Percentiles rank a stretch among this genome's conserved stretches.
Evolutionary conservation across 176 grass and related monocot genomes (phyloP).

Genomic region (Triticum turgidum): DNA sequence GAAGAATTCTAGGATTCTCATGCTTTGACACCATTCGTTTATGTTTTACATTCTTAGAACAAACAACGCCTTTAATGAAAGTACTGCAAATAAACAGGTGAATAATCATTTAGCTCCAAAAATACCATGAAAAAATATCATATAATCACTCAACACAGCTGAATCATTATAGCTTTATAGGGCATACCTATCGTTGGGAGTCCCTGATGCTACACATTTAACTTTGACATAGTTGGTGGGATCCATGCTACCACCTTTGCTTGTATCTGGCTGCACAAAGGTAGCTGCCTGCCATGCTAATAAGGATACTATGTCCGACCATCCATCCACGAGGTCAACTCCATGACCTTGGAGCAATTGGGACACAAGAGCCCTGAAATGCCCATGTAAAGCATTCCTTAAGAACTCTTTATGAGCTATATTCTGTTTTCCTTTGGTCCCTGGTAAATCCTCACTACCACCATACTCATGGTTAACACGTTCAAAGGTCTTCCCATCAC

Average conservation of each 20-base stretch:
- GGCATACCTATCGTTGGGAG: constrained; percentile 79
- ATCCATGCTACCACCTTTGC: constrained; percentile 96
- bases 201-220: constrained; percentile 88
- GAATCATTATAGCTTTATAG: not conserved
- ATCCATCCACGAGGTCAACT: constrained; percentile 49
- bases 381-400: constrained; percentile 63
- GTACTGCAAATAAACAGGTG: constrained; percentile 52
- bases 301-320: constrained; percentile 73
- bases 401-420: constrained; percentile 69
- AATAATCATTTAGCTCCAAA: constrained; percentile 46
- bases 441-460: constrained; percentile 24
- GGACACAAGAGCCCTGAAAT: constrained; percentile 85
- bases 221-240: constrained; percentile 84
- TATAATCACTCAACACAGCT: not conserved
- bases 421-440: constrained; percentile 51
- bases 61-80: constrained; percentile 94
- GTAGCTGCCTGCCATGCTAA: constrained; percentile 91
- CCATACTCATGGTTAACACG: constrained; percentile 41
- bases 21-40: constrained; percentile 96
- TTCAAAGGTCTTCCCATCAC: constrained; percentile 36
- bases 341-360: constrained; percentile 86
- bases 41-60: constrained; percentile 99
- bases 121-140: constrained; percentile 10
- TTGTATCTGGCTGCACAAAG: constrained; percentile 91
- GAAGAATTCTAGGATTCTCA: constrained; percentile 83